Evolutionary conservation across 306 rosid genomes (phyloP).

Genomic region (Fagus crenata): DNA sequence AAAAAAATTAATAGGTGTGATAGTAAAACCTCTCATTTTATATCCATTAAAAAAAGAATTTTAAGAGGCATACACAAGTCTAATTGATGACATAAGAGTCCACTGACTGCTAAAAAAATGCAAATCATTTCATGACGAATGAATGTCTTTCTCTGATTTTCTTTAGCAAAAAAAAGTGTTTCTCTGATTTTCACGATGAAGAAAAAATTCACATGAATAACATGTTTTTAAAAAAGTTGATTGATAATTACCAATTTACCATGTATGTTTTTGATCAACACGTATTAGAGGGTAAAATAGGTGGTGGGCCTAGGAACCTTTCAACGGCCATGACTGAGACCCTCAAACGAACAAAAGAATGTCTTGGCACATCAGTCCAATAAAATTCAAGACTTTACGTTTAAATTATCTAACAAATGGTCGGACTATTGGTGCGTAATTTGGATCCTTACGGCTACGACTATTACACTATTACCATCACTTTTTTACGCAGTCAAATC

Average conservation of each 20-base stretch:
- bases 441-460: background rate
- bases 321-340: conserved; percentile 16
- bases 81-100: too few relatives aligned
- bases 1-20: too few relatives aligned
- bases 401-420: background rate
- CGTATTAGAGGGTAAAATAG: background rate
- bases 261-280: background rate
- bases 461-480: background rate
- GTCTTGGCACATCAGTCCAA: background rate
- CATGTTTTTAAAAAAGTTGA: background rate
- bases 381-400: background rate
- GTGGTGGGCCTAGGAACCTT: background rate
- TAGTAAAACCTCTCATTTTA: too few relatives aligned
- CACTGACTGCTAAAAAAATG: too few relatives aligned
- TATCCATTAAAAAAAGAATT: too few relatives aligned
- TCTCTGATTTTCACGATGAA: too few relatives aligned
- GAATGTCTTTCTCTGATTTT: too few relatives aligned
- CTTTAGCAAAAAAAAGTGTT: too few relatives aligned
- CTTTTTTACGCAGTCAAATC: background rate
- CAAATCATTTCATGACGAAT: too few relatives aligned
- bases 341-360: conserved; percentile 6
- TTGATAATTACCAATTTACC: background rate
- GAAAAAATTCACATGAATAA: too few relatives aligned
- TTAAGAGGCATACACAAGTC: too few relatives aligned
- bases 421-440: background rate